phyloP scores from a whole-genome alignment of 2,329 filamentous ascomycete species.

The Stachybotrys echinatus region DNA sequence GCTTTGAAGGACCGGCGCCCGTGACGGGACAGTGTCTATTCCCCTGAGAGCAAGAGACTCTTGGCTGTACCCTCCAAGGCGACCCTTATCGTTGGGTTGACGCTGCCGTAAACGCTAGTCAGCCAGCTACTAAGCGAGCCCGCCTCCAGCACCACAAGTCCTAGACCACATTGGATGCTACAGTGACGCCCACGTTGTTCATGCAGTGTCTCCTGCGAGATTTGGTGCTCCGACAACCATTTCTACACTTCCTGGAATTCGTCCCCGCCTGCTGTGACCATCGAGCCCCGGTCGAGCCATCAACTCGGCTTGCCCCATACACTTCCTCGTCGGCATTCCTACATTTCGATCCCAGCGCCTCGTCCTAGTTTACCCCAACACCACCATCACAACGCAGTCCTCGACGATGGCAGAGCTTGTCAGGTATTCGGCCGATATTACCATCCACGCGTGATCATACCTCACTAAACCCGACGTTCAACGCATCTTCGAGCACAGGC shows the following conservation, averaged over 20 bases:
- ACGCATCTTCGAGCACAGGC: not conserved
- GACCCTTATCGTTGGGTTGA: too few relatives aligned
- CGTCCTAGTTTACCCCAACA: not conserved
- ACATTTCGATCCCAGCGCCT: not conserved
- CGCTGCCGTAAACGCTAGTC: too few relatives aligned
- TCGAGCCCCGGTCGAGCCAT: not conserved
- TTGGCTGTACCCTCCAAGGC: too few relatives aligned
- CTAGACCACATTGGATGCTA: not conserved
- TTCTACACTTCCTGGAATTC: not conserved
- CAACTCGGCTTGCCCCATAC: not conserved
- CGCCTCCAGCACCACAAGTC: not conserved
- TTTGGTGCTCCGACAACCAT: not conserved
- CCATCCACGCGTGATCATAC: conserved; percentile 21
- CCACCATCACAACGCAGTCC: conserved; percentile 3
- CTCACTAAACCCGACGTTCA: not conserved
- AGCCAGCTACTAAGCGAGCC: not conserved
- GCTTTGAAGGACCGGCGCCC: not conserved
- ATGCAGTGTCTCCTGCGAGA: not conserved
- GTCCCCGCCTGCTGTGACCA: not conserved
- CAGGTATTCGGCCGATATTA: conserved; percentile 23
- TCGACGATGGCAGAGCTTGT: conserved; percentile 27
- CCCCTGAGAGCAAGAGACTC: too few relatives aligned
- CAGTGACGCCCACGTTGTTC: not conserved
- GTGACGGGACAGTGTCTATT: not conserved
- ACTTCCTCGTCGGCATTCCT: not conserved